Evolutionary conservation across 164 flowering plant genomes (phyloP), one percentile per base, ranked within the genome.

Genomic region (Sedum album): DNA sequence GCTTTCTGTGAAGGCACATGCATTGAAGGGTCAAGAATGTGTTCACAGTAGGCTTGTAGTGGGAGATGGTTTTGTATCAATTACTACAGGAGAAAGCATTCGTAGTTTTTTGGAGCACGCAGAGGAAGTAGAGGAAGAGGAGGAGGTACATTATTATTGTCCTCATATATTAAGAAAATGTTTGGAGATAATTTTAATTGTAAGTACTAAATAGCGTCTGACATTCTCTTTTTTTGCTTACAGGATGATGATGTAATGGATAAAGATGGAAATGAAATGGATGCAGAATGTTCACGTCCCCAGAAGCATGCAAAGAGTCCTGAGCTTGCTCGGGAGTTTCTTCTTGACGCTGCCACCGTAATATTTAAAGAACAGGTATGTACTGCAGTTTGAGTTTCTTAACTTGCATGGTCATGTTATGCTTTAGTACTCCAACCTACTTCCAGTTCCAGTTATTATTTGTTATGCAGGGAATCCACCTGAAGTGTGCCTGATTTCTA

Each of bases 271-370:
- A 91, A 87, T 84, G 99, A 94, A 49, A 69, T 88, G 38, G 99
- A 94, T 83, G 97, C 91, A 78, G 99, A 94, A 78, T 88, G 97
- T 74, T 90, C 93, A 61, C 96, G 96, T 72, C 96, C 97, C 30
- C 99, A 91, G 72, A 94, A 88, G 80, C 99, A 94, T 86, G 99
- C 97, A 41, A 94, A 94, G 88, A 94, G 97, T 85, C 99, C 99
- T 76, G 99, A 94, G 76, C 96, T 91, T 82, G 99, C 99, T 76
- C 84, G 97, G 70, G 96, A 94, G 69, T 94, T 94, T 82, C 97
- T 94, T 75, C 81, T 94, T 26, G 99, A 94, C 87, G 97, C 97
- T 72, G 97, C 97, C 48, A 88, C 91, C 65, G 96, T 94, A 60
- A 91, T 94, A 74, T 94, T 91, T 68, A 94, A 94, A 77, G 97